Conservation (phyloP, 495 filamentous ascomycete genomes). For the Xylaria palmicola region DNA sequence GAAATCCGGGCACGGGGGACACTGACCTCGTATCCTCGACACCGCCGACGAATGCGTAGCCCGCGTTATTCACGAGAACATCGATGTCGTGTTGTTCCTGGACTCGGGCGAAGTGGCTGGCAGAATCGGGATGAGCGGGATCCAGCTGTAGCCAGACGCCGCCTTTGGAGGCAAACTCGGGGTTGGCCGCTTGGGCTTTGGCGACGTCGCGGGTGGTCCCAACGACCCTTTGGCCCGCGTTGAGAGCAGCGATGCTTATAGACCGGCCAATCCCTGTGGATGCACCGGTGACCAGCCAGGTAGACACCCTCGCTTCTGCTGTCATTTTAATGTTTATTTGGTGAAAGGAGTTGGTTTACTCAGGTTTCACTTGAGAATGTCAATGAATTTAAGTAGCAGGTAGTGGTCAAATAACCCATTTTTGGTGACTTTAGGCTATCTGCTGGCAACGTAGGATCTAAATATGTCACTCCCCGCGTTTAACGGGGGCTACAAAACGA, state of each 20-base stretch:
- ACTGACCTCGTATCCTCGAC: conserved; percentile 31
- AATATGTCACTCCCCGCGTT: neutral
- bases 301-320: neutral
- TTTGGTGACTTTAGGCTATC: neutral
- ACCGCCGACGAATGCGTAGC: conserved; percentile 35
- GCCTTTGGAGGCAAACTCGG: conserved; percentile 25
- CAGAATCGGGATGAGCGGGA: conserved; percentile 12
- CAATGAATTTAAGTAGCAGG: neutral
- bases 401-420: neutral
- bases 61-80: conserved; percentile 38
- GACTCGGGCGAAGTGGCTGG: conserved; percentile 14
- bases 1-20: neutral
- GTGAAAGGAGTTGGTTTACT: neutral
- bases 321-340: conserved; percentile 4
- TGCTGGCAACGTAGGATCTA: neutral
- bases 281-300: conserved; percentile 54
- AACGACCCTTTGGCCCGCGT: conserved; percentile 50
- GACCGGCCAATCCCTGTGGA: conserved; percentile 51
- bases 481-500: no score
- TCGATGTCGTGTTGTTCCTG: conserved; percentile 32
- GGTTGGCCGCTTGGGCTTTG: conserved; percentile 26
- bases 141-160: conserved; percentile 39
- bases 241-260: conserved; percentile 45
- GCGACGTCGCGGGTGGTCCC: conserved; percentile 42
- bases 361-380: neutral